These are phyloP conservation scores for Boletus speciosus DNA, from an alignment of 768 basidiomycete genomes.

Conservation along the genomic window DNA sequence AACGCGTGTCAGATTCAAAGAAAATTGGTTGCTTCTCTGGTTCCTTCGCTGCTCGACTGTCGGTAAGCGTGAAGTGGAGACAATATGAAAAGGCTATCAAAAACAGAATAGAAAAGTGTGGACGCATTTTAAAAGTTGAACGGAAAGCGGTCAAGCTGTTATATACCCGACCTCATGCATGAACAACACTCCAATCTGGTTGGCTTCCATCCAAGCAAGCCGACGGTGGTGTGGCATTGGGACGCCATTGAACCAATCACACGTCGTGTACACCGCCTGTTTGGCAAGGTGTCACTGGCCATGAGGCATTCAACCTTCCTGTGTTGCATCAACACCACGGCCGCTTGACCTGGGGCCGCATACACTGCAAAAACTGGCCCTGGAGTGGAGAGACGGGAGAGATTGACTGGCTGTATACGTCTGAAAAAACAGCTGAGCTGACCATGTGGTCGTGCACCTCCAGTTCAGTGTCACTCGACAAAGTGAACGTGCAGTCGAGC, in stretches of 20 bases:
- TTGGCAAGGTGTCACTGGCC: too few relatives aligned
- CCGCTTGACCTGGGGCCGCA: neutral
- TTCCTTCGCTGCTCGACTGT: neutral
- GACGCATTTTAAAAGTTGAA: slow-evolving; percentile 2
- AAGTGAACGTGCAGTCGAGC: neutral
- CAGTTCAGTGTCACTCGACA: neutral
- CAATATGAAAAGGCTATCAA: neutral
- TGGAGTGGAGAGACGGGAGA: neutral
- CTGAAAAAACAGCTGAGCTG: neutral
- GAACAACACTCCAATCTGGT: too few relatives aligned
- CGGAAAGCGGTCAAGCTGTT: too few relatives aligned
- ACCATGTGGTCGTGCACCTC: neutral
- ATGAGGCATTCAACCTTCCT: neutral
- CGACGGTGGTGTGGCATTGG: too few relatives aligned
- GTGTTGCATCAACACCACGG: neutral
- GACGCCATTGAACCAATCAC: too few relatives aligned
- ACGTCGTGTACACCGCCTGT: too few relatives aligned
- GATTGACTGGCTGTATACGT: neutral
- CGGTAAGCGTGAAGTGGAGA: neutral
- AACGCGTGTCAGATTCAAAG: too few relatives aligned
- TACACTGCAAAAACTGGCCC: neutral
- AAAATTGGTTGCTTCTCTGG: neutral
- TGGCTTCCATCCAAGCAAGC: too few relatives aligned
- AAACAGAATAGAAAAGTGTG: neutral
- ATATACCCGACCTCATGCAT: too few relatives aligned